Percentiles rank a stretch among this genome's conserved stretches.
Evolutionary conservation across 176 grass and related monocot genomes (phyloP).

Genomic region (Eleusine indica): DNA sequence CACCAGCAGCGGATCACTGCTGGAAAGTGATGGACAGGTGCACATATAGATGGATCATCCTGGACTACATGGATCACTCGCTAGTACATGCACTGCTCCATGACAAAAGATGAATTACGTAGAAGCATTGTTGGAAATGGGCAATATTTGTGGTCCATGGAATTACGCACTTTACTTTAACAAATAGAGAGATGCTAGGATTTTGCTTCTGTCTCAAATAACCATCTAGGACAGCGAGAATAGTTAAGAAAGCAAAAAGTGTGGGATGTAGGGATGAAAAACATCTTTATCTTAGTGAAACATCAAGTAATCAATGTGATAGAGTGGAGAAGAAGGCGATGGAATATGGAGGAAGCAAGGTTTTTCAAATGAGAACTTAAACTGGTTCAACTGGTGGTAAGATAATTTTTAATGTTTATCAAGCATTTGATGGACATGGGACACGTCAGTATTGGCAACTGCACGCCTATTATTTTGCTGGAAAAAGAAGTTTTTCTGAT

Average conservation of each 20-base stretch:
- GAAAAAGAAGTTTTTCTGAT: neutral
- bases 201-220: neutral
- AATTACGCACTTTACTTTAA: neutral
- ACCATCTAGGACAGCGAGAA: neutral
- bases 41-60: neutral
- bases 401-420: constrained; percentile 15
- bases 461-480: neutral
- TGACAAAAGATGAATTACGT: neutral
- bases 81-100: neutral
- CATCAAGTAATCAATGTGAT: neutral
- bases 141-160: constrained; percentile 18
- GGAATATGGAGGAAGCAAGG: neutral
- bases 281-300: neutral
- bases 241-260: neutral
- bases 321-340: constrained; percentile 6
- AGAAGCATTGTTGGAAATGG: constrained; percentile 11
- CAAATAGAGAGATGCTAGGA: neutral
- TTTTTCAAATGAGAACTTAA: constrained; percentile 10
- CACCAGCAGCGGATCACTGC: constrained; percentile 13
- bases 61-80: neutral
- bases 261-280: neutral
- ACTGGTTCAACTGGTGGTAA: neutral
- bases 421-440: constrained; percentile 11
- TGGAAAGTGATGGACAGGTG: constrained; percentile 19
- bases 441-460: constrained; percentile 2